Base-by-base conservation (phyloP, 257 asterid species). In the Solanum rostratum region DNA sequence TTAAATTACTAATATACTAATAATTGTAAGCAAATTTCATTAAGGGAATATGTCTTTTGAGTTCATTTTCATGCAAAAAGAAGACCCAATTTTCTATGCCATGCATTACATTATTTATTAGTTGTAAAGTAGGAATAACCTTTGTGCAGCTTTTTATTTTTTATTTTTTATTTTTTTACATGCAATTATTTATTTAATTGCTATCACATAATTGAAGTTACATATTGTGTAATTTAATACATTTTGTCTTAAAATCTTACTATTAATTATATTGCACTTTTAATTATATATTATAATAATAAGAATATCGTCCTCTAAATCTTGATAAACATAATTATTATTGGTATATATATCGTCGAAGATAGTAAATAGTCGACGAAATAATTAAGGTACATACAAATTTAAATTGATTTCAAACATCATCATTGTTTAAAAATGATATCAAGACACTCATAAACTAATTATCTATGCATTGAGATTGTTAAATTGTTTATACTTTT, bases 41-140 rank as follows among this genome's bases (percentile, higher is more conserved):
- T 60, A 59, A 83, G 10, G 50, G 81, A 82, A 85, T 85, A 69
- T 85, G 69, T 83, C 85, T 87, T 87, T 87, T 82, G 57, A 27
- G 82, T 84, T 66, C 52, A 83, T 85, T 79, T 88, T 85, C 88
- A 85, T 88, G 90, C 85, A 85, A 68, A 85, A 85, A 79, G 85
- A 62, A 71, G 41, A 37, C 80, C 13, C 22, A 7, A 27, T 18
- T 16, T 54, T 78, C 39, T 57, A 57, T 79, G 1, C 59, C 60
- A 30, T 55, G 65, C 81, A 65, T 14, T 50, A 63, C 43, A 41
- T 59, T 80, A 59, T 81, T 39, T 79, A 59, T 81, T 82, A 84
- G 88, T 85, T 87, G 90, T 84, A 87, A 87, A 87, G 87, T 46
- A 24, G 52, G 5, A 68, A 49, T 82, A 20, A 14, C 59, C 15